Evolutionary conservation across 495 filamentous ascomycete species (phyloP).

Genomic region (Pseudoneurospora amorphoporcata): DNA sequence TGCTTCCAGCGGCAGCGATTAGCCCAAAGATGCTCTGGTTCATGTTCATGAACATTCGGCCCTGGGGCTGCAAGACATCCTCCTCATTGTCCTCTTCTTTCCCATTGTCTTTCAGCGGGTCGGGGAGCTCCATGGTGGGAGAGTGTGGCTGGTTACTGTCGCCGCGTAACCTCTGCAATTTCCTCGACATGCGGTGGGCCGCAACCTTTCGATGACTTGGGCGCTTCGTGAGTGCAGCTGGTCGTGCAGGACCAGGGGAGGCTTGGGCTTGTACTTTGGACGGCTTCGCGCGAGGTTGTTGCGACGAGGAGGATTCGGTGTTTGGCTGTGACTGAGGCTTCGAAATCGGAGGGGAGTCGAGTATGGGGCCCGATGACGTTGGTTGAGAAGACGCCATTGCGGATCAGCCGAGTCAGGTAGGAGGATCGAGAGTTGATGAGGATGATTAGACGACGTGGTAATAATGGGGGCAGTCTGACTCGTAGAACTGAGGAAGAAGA

Average conservation of each 20-base stretch:
- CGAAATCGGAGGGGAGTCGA: not conserved
- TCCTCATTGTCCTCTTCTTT: conserved; percentile 49
- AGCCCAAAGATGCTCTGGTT: conserved; percentile 93
- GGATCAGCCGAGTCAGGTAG: not conserved
- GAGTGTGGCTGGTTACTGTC: conserved; percentile 37
- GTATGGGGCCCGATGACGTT: conserved; percentile 7
- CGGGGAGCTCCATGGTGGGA: conserved; percentile 63
- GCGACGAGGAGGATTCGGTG: not conserved
- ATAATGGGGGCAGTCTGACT: not conserved
- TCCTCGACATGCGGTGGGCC: conserved; percentile 32
- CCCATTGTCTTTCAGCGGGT: conserved; percentile 62
- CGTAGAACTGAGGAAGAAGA: not conserved
- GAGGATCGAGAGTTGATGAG: not conserved
- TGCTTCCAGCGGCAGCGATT: conserved; percentile 81
- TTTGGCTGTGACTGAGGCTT: not conserved
- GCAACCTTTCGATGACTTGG: conserved; percentile 13
- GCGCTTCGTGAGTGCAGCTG: not conserved
- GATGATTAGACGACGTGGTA: not conserved
- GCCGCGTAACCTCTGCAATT: conserved; percentile 47
- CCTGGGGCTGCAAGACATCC: conserved; percentile 60
- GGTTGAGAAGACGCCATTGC: conserved; percentile 7
- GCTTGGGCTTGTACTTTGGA: conserved; percentile 2
- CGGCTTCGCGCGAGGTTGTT: not conserved
- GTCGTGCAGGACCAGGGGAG: not conserved
- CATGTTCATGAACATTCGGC: conserved; percentile 56